Conservation (phyloP, 2,329 filamentous ascomycete species). For the Colletotrichum musicola region DNA sequence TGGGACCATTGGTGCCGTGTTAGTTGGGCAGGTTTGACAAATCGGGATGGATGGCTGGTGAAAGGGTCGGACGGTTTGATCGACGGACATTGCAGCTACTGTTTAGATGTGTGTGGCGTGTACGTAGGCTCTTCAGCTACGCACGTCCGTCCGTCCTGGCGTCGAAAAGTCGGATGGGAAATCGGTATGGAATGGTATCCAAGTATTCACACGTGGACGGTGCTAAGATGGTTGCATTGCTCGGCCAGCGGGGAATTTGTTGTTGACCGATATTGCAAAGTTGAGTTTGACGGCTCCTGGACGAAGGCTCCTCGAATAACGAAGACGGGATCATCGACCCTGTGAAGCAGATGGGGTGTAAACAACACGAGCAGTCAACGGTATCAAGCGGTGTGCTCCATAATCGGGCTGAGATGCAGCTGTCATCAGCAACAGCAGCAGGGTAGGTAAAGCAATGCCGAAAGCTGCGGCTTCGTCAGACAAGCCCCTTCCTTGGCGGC, state of each 20-base stretch:
- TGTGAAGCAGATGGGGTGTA: neutral
- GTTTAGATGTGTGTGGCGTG: neutral
- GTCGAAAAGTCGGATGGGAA: slow-evolving; percentile 3
- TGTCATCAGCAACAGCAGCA: neutral
- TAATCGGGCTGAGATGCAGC: slow-evolving; percentile 29
- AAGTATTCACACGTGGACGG: slow-evolving; percentile 11
- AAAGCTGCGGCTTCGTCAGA: slow-evolving; percentile 35
- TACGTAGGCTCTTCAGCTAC: slow-evolving; percentile 1
- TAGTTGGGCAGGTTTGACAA: slow-evolving; percentile 19
- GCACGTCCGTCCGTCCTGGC: neutral
- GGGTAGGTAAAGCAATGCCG: slow-evolving; percentile 24
- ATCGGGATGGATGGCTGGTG: slow-evolving; percentile 18
- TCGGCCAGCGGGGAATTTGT: slow-evolving; percentile 15
- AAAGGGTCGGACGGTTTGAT: slow-evolving; percentile 22
- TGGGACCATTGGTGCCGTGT: slow-evolving; percentile 24
- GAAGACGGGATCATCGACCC: too few relatives aligned
- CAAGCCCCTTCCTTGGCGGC: slow-evolving; percentile 33
- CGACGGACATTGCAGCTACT: neutral
- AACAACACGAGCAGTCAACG: slow-evolving; percentile 2
- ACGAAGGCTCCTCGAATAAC: neutral
- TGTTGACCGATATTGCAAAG: slow-evolving; percentile 3
- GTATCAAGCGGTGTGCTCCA: neutral
- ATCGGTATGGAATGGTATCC: neutral
- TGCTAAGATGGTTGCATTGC: slow-evolving; percentile 15
- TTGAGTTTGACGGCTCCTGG: neutral